Evolutionary conservation across 139 green algal genomes (phyloP), one percentile per base, ranked within the genome.

Genomic region (Chlamydomonas eustigma): DNA sequence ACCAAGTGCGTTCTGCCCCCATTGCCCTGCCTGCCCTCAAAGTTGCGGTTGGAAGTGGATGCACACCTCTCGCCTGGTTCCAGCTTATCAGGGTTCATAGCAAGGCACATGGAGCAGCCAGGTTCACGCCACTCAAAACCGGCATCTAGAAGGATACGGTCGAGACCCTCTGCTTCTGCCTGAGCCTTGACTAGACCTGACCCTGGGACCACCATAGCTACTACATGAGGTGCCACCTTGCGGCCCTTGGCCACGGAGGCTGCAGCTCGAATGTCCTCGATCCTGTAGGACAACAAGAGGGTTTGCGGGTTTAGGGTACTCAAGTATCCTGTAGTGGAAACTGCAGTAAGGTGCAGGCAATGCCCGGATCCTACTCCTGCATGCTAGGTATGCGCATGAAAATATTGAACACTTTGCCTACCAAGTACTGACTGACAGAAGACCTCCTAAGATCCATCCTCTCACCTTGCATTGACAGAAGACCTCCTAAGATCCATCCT

Each of bases 11-110:
- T 87, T 31, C 81, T 77, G 8, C 81, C 81, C 8, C 81, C 81
- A 8, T 72, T 79, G 32, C 81, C 81, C 73, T 87, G 81, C 3
- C 81, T 67, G 28, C 81, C 81, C 71, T 87, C 81, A 39, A 87
- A 87, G 77, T 87, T 87, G 32, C 81, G 70, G 71, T 87, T 87
- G 4, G 77, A 83, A 22, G 81, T 87, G 30, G 77, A 83, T 5
- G 81, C 82, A 64, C 78, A 88, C 3, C 78, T 66, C 74, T 88
- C 82, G 1, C 65, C 52, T 18, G 82, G 73, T 36, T 80, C 34
- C 33, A 88, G 75, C 51, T 83, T 83, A 52, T 88, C 82, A 1
- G 78, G 72, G 72, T 88, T 88, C 82, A 88, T 88, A 4, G 76
- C 82, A 8, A 88, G 69, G 76, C 78, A 84, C 78, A 84, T 84